phyloP scores from a whole-genome alignment of 2,329 filamentous ascomycete genomes.

The Verruconis gallopava region DNA sequence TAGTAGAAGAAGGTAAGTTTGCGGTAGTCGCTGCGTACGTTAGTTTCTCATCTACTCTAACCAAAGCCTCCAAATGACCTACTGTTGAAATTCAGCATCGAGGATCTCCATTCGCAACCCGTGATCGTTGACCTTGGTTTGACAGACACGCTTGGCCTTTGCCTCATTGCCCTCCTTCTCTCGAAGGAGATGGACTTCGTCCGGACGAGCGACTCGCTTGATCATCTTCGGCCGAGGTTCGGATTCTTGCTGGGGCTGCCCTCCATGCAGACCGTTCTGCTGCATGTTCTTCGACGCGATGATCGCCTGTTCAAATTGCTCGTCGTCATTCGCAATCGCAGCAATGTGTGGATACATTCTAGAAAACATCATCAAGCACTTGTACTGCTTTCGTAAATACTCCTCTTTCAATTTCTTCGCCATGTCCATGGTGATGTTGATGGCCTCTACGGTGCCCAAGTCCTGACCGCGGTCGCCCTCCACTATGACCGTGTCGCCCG shows the following conservation, averaged over 20 bases:
- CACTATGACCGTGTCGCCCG: constrained; percentile 89
- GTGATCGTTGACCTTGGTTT: constrained; percentile 92
- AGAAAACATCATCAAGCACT: constrained; percentile 98
- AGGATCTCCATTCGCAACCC: constrained; percentile 96
- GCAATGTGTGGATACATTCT: constrained; percentile 19
- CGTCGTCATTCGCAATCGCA: constrained; percentile 7
- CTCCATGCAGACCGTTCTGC: constrained; percentile 13
- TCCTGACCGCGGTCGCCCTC: constrained; percentile 95
- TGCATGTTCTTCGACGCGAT: constrained; percentile 4
- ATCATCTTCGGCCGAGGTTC: constrained; percentile 95
- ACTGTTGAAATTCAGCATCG: constrained; percentile 98
- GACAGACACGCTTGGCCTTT: constrained; percentile 91
- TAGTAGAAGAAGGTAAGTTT: constrained; percentile 99
- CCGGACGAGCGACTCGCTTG: constrained; percentile 80
- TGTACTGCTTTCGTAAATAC: constrained; percentile 90
- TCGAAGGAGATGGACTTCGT: constrained; percentile 77
- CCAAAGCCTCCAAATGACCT: constrained; percentile 29
- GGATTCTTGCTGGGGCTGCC: constrained; percentile 17
- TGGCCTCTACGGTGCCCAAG: constrained; percentile 79
- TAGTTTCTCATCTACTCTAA: constrained; percentile 13
- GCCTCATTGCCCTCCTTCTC: constrained; percentile 97
- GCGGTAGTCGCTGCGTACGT: constrained; percentile 72
- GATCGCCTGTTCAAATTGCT: constrained; percentile 4
- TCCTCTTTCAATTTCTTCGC: constrained; percentile 85
- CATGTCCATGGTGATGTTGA: constrained; percentile 75